Percentiles rank a stretch among this genome's conserved stretches.
phyloP scores from a whole-genome alignment of 257 asterid species.

The Lycium barbarum region DNA sequence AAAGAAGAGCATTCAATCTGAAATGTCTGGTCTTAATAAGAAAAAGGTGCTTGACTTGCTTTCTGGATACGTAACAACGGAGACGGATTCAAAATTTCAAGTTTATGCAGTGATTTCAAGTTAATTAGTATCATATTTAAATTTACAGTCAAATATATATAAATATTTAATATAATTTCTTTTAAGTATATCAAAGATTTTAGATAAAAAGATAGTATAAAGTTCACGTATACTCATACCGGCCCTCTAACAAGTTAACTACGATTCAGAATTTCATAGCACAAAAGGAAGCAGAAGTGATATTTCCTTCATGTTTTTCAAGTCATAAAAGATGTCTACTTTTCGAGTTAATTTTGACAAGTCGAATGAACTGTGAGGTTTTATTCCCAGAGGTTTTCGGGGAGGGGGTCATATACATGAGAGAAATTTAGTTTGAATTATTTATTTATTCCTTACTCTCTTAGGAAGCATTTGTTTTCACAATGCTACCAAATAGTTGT shows the following conservation, averaged over 20 bases:
- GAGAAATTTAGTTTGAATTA: background rate
- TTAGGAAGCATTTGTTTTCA: background rate
- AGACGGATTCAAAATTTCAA: too few relatives aligned
- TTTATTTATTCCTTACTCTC: background rate
- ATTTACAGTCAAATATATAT: too few relatives aligned
- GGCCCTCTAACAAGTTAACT: too few relatives aligned
- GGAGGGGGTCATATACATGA: too few relatives aligned
- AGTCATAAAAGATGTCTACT: background rate
- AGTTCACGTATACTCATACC: too few relatives aligned
- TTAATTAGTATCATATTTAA: background rate
- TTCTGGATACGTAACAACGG: background rate
- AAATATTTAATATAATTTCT: too few relatives aligned
- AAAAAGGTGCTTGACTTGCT: background rate
- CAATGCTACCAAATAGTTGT: background rate
- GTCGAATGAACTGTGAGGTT: background rate
- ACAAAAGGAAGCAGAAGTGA: too few relatives aligned
- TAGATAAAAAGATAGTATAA: too few relatives aligned
- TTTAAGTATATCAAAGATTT: too few relatives aligned
- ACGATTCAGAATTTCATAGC: too few relatives aligned
- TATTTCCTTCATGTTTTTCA: background rate
- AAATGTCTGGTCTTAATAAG: background rate
- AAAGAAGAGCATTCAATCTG: background rate
- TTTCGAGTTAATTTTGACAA: background rate
- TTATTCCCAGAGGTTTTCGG: background rate
- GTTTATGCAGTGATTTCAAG: background rate